Percentiles rank a stretch among this genome's conserved stretches.
These are phyloP conservation scores for Cyclocybe cylindracea DNA, from an alignment of 768 basidiomycete species.

Conservation along the genomic window DNA sequence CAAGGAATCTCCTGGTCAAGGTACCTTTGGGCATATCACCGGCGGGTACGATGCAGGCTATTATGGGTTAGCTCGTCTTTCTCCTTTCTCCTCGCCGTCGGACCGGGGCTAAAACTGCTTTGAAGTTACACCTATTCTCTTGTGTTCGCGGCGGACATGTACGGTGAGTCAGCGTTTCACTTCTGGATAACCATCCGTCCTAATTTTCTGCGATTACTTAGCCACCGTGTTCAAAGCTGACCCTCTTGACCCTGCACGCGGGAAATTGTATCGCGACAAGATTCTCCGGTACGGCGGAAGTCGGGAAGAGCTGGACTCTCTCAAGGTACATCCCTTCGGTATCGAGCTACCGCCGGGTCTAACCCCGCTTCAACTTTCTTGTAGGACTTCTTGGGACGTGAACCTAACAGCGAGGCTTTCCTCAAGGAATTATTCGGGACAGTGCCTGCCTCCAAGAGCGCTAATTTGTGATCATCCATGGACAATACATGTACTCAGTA, in stretches of 20 bases:
- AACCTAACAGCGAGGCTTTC: constrained; percentile 77
- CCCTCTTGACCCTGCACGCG: constrained; percentile 69
- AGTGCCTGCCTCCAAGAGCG: constrained; percentile 30
- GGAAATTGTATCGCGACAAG: constrained; percentile 70
- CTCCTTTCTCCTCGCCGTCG: neutral
- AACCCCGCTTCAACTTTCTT: neutral
- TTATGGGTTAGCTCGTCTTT: constrained; percentile 48
- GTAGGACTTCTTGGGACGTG: constrained; percentile 77
- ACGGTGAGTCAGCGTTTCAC: constrained; percentile 31
- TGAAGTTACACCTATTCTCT: constrained; percentile 69
- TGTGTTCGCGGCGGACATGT: constrained; percentile 62
- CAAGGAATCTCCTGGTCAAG: constrained; percentile 68
- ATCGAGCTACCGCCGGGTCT: neutral
- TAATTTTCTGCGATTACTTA: constrained; percentile 15
- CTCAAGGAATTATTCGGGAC: constrained; percentile 62
- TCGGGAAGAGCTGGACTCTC: constrained; percentile 78
- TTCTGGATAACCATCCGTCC: neutral
- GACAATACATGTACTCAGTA: neutral
- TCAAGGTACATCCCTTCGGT: constrained; percentile 49
- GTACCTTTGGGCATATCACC: constrained; percentile 74
- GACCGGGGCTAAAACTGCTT: constrained; percentile 1
- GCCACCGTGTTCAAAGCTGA: constrained; percentile 80
- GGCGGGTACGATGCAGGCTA: constrained; percentile 73
- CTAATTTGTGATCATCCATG: constrained; percentile 9
- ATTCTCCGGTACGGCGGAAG: constrained; percentile 77